Evolutionary conservation across 805 yeast genomes (phyloP), one percentile per base, ranked within the genome.

Genomic region (Schwanniomyces sp.): DNA sequence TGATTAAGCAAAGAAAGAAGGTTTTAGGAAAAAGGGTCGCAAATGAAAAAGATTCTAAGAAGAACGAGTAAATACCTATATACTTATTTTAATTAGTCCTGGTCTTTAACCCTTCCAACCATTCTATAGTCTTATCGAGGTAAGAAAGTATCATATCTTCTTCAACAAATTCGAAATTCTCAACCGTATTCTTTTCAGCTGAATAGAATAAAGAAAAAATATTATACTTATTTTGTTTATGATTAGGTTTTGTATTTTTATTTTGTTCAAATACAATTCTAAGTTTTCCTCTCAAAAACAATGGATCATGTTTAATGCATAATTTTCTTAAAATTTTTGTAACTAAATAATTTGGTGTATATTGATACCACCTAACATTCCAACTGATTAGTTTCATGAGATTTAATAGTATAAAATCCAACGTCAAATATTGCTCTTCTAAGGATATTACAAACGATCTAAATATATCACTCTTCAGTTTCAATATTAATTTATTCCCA

Each of bases 1-100:
- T 94, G 97, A 75, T 92, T 59, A 80, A 76, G 54, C 97, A 92
- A 73, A 84, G 99, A 70, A 76, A 75, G 64, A 88, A 89, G 74
- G 90, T 84, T 4, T 73, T 85, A 76, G 82, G 77, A 46, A 62
- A 47, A 34, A 43, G 32, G 34, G n/a, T 12, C 28, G 34, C 32
- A 28, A 43, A 29, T 34, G 43, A 21, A 30, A 43, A 21, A 21
- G 29, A 40, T 28, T 37, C 17, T 10, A 27, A 34, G 28, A 7
- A 40, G 38, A 34, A 30, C 34, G 25, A 40, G 25, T 34, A 29
- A 30, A 25, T 44, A 39, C 26, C 12, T 12, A 5, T 25, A 36
- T 26, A 25, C 4, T 8, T 26, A 25, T 21, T 16, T 18, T 37
- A 46, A 36, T 4, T 16, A 12, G 21, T 39, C 11, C 46, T 27